Evolutionary conservation across 805 yeast genomes (phyloP).

Genomic region (Ogataea paraovalis): DNA sequence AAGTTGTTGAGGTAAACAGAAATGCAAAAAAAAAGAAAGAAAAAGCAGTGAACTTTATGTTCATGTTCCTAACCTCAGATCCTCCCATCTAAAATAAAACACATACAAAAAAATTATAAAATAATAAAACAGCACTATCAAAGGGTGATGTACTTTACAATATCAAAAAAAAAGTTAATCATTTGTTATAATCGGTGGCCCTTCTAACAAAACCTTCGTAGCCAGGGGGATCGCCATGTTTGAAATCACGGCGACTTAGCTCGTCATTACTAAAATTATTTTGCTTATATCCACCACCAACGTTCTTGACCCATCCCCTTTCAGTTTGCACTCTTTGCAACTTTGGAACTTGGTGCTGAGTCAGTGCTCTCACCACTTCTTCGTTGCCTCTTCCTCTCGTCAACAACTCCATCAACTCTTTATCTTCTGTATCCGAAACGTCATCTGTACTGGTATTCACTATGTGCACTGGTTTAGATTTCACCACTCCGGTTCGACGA

Average conservation of each 20-base stretch:
- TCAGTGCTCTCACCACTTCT: conserved; percentile 12
- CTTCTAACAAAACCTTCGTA: conserved; percentile 17
- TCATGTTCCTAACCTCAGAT: too few relatives aligned
- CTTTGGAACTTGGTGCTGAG: background rate
- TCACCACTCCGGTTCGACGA: background rate
- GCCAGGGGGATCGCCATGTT: background rate
- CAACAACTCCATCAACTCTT: conserved; percentile 4
- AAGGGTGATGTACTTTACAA: too few relatives aligned
- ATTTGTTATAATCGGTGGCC: conserved; percentile 11
- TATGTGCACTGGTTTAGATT: background rate
- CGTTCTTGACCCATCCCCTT: background rate
- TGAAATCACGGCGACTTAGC: background rate
- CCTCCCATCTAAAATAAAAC: background rate
- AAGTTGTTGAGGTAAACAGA: too few relatives aligned
- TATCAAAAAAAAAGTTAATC: background rate
- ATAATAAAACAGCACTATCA: background rate
- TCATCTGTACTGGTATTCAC: background rate
- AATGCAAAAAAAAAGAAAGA: background rate
- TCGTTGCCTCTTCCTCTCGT: conserved; percentile 10
- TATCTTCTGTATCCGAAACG: conserved; percentile 4
- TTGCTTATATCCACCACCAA: background rate
- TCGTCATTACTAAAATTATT: background rate
- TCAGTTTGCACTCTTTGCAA: background rate
- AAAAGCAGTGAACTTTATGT: too few relatives aligned
- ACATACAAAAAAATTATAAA: background rate